These are phyloP conservation scores for Citrus mangshanensis DNA, from an alignment of 345 rosid genomes.

Conservation along the genomic window DNA sequence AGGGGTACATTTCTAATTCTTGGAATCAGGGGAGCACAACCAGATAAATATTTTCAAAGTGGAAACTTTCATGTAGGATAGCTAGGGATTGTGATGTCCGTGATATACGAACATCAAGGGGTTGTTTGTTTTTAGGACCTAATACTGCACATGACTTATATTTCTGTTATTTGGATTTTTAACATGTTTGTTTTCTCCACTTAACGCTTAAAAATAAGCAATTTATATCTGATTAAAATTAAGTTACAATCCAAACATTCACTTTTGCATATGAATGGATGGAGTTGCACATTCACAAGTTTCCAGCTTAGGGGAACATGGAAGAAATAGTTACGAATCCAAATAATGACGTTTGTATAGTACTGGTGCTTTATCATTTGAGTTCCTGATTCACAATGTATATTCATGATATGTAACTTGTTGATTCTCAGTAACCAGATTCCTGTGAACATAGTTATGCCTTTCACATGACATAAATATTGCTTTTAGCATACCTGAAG, in stretches of 20 bases:
- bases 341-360: neutral
- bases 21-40: neutral
- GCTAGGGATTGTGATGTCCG: neutral
- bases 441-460: neutral
- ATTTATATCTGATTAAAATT: too few species aligned
- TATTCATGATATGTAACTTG: neutral
- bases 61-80: neutral
- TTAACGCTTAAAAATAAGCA: too few species aligned
- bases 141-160: too few species aligned
- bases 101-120: neutral
- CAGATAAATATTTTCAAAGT: neutral
- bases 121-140: too few species aligned
- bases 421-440: neutral
- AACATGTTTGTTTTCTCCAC: too few species aligned
- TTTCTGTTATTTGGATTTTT: too few species aligned
- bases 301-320: neutral
- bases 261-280: neutral
- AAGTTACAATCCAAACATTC: too few species aligned
- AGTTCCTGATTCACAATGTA: neutral
- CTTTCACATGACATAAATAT: neutral
- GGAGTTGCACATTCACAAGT: neutral
- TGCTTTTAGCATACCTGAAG: conserved; percentile 67
- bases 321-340: neutral
- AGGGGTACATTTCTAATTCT: neutral
- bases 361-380: neutral